phyloP scores from a whole-genome alignment of 148 eudicot genomes.

The Heliamphora exappendiculata region DNA sequence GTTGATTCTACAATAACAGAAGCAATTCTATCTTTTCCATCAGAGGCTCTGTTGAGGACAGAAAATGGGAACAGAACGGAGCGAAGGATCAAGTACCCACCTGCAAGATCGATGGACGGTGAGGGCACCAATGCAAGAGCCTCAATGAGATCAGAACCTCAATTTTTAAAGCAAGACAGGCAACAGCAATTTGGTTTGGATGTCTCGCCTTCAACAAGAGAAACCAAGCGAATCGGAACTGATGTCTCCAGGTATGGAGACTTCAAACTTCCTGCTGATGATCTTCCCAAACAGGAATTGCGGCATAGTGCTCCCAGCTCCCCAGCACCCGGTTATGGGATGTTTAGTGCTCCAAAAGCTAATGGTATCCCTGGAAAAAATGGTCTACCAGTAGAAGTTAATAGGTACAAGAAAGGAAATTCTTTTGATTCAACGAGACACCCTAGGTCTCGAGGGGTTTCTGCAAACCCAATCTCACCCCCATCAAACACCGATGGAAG shows the following conservation, averaged over 20 bases:
- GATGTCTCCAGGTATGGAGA: conserved; percentile 6
- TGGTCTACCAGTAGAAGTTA: conserved; percentile 15
- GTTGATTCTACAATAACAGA: conserved; percentile 11
- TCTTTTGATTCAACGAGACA: conserved; percentile 10
- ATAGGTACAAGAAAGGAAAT: conserved; percentile 23
- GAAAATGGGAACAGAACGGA: conserved; percentile 40
- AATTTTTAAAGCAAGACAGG: conserved; percentile 15
- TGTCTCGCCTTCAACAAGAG: conserved; percentile 1
- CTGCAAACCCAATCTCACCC: conserved; percentile 8
- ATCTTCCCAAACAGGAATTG: conserved; percentile 2
- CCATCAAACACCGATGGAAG: conserved; percentile 9
- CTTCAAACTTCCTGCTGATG: conserved; percentile 7
- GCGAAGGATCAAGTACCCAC: conserved; percentile 2
- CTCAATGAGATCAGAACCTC: conserved; percentile 8
- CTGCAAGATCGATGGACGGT: not conserved
- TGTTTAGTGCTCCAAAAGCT: conserved; percentile 25
- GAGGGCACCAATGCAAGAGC: conserved; percentile 7
- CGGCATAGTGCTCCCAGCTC: conserved; percentile 9
- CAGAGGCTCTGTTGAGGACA: conserved; percentile 1
- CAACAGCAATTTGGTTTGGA: conserved; percentile 8
- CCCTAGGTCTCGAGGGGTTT: not conserved
- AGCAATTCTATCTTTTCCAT: conserved; percentile 12
- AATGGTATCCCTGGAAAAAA: not conserved
- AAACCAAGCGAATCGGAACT: conserved; percentile 8
- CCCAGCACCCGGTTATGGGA: conserved; percentile 26